Conservation (phyloP, 139 green algal species). For the Tetratostichococcus sp. region DNA sequence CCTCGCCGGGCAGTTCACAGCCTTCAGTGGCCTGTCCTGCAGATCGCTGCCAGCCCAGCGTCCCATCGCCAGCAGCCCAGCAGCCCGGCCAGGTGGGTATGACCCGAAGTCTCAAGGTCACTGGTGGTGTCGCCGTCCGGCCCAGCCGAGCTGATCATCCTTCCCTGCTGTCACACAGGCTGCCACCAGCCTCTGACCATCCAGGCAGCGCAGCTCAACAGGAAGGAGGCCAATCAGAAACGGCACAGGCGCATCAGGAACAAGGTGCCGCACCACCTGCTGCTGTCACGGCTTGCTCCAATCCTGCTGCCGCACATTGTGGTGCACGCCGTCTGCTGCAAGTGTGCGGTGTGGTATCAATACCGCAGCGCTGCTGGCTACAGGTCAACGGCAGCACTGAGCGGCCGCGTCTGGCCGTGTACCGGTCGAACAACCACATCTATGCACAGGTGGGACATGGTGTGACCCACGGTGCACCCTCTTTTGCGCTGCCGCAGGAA, state of each 20-base stretch:
- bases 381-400: slow-evolving; percentile 87
- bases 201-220: not conserved
- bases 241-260: slow-evolving; percentile 58
- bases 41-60: not conserved
- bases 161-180: not conserved
- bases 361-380: not conserved
- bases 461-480: no score
- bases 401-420: slow-evolving; percentile 88
- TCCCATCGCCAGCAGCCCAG: not conserved
- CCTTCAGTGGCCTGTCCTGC: not conserved
- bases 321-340: no score
- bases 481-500: no score
- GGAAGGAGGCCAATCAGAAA: slow-evolving; percentile 40
- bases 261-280: slow-evolving; percentile 40
- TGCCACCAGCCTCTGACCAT: not conserved
- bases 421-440: slow-evolving; percentile 95
- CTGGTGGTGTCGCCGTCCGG: no score
- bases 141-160: not conserved
- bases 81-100: not conserved
- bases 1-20: not conserved
- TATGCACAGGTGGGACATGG: slow-evolving; percentile 87
- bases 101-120: no score
- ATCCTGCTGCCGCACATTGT: no score
- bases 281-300: no score
- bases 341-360: no score